A percentile compares a stretch with the other conserved stretches of the same genome.
These are phyloP conservation scores for Pleurozium schreberi DNA, from an alignment of 225 moss, liverwort and hornwort species.

Conservation along the genomic window DNA sequence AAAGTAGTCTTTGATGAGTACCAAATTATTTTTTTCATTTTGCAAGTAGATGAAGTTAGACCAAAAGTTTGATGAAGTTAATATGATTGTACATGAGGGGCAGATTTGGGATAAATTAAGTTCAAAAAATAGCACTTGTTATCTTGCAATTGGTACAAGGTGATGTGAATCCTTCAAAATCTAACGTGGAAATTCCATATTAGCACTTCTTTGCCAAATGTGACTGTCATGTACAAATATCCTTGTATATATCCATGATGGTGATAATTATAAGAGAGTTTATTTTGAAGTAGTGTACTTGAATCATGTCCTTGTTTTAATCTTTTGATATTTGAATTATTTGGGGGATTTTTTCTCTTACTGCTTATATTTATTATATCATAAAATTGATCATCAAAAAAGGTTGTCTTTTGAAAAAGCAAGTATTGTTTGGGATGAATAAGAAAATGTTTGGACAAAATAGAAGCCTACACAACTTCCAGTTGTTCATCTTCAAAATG, in stretches of 20 bases:
- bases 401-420: too few relatives aligned
- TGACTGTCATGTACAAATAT: rapidly evolving
- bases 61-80: background rate
- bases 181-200: rapidly evolving
- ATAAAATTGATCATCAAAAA: background rate
- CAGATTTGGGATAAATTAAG: background rate
- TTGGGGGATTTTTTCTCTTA: rapidly evolving
- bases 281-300: too few relatives aligned
- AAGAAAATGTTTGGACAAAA: too few relatives aligned
- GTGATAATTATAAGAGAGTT: background rate
- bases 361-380: too few relatives aligned
- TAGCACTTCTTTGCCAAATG: rapidly evolving
- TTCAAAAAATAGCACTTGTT: too few relatives aligned
- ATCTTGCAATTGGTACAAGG: background rate
- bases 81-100: rapidly evolving
- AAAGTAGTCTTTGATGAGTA: background rate
- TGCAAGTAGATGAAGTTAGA: background rate
- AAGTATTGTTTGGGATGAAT: too few relatives aligned
- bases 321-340: rapidly evolving
- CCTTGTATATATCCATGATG: rapidly evolving
- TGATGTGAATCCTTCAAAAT: background rate
- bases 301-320: background rate
- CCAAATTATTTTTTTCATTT: too few relatives aligned
- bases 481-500: background rate
- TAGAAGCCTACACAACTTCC: background rate